Percentiles rank a stretch among this genome's conserved stretches.
Conservation (phyloP, 345 rosid species). For the Microcos paniculata region DNA sequence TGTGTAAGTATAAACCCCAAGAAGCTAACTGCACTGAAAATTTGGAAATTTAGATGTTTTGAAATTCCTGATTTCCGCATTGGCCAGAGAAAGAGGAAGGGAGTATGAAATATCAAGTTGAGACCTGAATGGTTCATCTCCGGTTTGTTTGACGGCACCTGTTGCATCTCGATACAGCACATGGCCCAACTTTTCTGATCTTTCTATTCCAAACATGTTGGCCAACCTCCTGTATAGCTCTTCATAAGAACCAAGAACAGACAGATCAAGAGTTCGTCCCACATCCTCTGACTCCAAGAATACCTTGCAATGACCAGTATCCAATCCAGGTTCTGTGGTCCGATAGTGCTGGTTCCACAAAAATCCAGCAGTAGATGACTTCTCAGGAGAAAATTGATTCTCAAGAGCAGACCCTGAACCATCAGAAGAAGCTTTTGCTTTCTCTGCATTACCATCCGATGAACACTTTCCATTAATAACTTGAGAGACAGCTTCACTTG, state of each 20-base stretch:
- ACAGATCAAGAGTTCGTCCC: slow-evolving; percentile 82
- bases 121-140: slow-evolving; percentile 92
- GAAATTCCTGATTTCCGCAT: neutral
- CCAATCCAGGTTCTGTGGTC: slow-evolving; percentile 35
- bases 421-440: slow-evolving; percentile 29
- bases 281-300: slow-evolving; percentile 91
- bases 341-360: slow-evolving; percentile 47
- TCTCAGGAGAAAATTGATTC: slow-evolving; percentile 33
- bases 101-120: no score
- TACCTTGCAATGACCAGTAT: slow-evolving; percentile 85
- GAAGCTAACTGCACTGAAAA: neutral
- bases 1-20: neutral
- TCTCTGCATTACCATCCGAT: slow-evolving; percentile 24
- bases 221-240: slow-evolving; percentile 65
- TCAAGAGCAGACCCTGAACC: slow-evolving; percentile 28
- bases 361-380: slow-evolving; percentile 33
- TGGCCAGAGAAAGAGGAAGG: neutral
- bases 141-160: slow-evolving; percentile 57
- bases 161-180: slow-evolving; percentile 70
- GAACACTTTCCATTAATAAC: slow-evolving; percentile 24
- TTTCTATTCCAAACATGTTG: slow-evolving; percentile 74
- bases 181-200: slow-evolving; percentile 50
- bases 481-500: slow-evolving; percentile 39
- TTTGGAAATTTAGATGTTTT: neutral
- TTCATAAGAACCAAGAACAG: slow-evolving; percentile 70